Conservation (phyloP, 129 eudicot genomes). For the Pittosporum tobira region DNA sequence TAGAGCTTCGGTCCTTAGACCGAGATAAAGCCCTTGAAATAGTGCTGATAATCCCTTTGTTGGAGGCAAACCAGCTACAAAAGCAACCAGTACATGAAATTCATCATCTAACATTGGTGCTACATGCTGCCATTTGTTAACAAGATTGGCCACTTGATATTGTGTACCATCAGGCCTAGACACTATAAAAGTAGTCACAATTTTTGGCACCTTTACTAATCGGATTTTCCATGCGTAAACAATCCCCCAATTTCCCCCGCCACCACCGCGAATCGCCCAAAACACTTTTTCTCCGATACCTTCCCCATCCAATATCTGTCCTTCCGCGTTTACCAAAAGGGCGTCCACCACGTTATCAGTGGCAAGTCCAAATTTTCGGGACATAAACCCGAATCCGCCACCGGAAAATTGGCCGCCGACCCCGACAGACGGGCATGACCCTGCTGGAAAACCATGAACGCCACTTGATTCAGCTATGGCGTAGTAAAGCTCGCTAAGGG, state of each 20-base stretch:
- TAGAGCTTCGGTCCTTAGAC: slow-evolving; percentile 9
- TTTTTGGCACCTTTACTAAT: slow-evolving; percentile 15
- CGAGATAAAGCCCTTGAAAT: slow-evolving; percentile 10
- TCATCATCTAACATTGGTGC: slow-evolving; percentile 14
- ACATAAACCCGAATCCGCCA: slow-evolving; percentile 19
- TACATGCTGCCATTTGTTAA: slow-evolving; percentile 22
- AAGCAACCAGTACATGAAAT: not conserved
- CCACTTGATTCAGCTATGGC: slow-evolving; percentile 8
- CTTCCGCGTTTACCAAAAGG: slow-evolving; percentile 4
- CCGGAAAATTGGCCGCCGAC: slow-evolving; percentile 20
- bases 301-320: slow-evolving; percentile 4
- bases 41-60: not conserved
- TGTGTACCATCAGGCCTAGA: slow-evolving; percentile 2
- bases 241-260: slow-evolving; percentile 16
- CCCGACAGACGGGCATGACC: slow-evolving; percentile 18
- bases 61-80: not conserved
- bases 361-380: slow-evolving; percentile 19
- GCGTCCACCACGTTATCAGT: slow-evolving; percentile 23
- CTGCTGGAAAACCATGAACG: slow-evolving; percentile 17
- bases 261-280: slow-evolving; percentile 24
- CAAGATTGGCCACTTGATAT: not conserved
- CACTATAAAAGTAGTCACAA: slow-evolving; percentile 11
- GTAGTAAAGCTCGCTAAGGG: slow-evolving; percentile 16
- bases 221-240: slow-evolving; percentile 17
- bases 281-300: slow-evolving; percentile 20